These are phyloP conservation scores for Lanmaoa rubissima DNA, from an alignment of 768 basidiomycete genomes.

Conservation along the genomic window DNA sequence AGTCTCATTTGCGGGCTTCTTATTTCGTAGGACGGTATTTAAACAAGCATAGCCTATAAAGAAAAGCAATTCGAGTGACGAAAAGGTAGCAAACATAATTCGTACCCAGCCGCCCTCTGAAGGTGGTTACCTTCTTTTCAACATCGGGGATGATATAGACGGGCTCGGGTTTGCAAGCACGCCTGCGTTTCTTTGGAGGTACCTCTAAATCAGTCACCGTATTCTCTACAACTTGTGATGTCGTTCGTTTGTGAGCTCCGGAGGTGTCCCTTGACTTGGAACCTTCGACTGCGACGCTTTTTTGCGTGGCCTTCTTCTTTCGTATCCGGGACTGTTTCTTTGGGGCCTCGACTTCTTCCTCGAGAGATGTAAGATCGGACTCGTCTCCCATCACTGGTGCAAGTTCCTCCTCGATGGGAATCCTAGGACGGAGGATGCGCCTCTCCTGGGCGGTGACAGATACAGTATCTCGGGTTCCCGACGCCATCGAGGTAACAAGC, in stretches of 20 bases:
- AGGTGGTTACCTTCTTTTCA: constrained; percentile 61
- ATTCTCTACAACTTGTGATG: constrained; percentile 14
- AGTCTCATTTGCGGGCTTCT: constrained; percentile 59
- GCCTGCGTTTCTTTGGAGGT: constrained; percentile 29
- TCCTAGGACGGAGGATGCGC: constrained; percentile 3
- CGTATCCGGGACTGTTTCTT: neutral
- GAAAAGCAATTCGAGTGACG: neutral
- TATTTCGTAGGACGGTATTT: constrained; percentile 76
- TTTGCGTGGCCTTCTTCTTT: neutral
- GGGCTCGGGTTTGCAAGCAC: constrained; percentile 42
- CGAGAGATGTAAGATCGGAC: constrained; percentile 18
- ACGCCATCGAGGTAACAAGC: neutral
- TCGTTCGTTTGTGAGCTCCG: constrained; percentile 3
- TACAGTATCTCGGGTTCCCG: neutral
- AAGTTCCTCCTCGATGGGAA: neutral
- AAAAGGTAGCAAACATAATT: neutral
- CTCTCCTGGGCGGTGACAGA: neutral
- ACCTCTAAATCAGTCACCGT: constrained; percentile 1
- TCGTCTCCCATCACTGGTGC: neutral
- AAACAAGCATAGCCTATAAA: constrained; percentile 72
- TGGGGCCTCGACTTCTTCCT: constrained; percentile 2
- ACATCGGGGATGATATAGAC: constrained; percentile 73
- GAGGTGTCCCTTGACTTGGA: neutral
- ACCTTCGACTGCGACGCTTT: neutral
- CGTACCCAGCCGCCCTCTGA: constrained; percentile 61